These are phyloP conservation scores for Fusarium sp. DNA, from an alignment of 2,329 filamentous ascomycete genomes.

Conservation along the genomic window DNA sequence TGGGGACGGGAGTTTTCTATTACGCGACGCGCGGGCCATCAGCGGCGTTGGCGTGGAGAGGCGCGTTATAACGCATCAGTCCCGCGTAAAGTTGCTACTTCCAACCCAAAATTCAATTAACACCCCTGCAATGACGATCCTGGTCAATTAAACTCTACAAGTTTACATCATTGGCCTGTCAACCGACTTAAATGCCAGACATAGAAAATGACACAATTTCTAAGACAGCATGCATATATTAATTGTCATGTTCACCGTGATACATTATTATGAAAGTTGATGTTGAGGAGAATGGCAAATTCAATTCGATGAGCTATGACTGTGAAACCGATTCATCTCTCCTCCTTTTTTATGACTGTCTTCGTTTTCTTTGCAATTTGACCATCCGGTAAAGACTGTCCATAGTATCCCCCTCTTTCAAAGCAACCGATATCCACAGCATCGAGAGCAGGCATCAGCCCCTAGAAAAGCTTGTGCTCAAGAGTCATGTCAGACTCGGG, in stretches of 20 bases:
- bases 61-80: slow-evolving; percentile 45
- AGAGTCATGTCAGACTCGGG: slow-evolving; percentile 99
- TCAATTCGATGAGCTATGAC: slow-evolving; percentile 43
- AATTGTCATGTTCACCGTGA: not conserved
- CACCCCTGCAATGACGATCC: slow-evolving; percentile 14
- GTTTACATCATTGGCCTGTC: slow-evolving; percentile 3
- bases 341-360: slow-evolving; percentile 18
- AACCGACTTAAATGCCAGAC: not conserved
- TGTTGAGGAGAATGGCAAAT: slow-evolving; percentile 39
- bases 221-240: too few relatives aligned
- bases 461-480: slow-evolving; percentile 94
- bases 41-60: slow-evolving; percentile 42
- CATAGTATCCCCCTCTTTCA: slow-evolving; percentile 10
- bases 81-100: slow-evolving; percentile 11
- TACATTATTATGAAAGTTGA: not conserved
- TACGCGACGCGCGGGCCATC: slow-evolving; percentile 50
- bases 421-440: slow-evolving; percentile 2
- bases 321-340: slow-evolving; percentile 38
- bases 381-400: slow-evolving; percentile 36
- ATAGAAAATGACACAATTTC: not conserved
- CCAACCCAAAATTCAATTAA: slow-evolving; percentile 16
- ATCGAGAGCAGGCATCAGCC: not conserved
- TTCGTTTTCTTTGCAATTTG: slow-evolving; percentile 4
- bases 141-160: not conserved
- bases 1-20: slow-evolving; percentile 41